Evolutionary conservation across 2,329 filamentous ascomycete genomes (phyloP), one percentile per base, ranked within the genome.

Genomic region (Tricladium varicosporioides): DNA sequence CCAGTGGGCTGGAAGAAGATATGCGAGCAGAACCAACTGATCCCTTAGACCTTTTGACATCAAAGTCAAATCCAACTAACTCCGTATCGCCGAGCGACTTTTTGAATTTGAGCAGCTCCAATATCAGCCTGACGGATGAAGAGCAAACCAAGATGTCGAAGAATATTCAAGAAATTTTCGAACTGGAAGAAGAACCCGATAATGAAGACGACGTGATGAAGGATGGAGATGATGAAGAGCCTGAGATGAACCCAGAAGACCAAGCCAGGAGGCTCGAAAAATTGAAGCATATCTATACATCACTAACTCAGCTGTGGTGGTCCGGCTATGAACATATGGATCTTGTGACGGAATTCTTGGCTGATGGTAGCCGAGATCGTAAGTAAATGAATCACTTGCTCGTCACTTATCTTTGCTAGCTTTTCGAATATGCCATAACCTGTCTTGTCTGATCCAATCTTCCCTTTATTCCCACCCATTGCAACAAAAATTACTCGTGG

Each of bases 311-410:
- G 15, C 69, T 78, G 3, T 78, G 76, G 70, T 68, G 72, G 33
- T 64, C 76, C 5, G 69, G 71, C 1, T 74, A 73, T 0, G 61
- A 70, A 8, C 72, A 77, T 0, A 70, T 85, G 14, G 77, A 80
- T 53, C 54, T 65, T 1, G 71, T 81, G 42, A 77, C 78, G 1
- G 76, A 83, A 66, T 79, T 77, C 56, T 66, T 85, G 0, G 83
- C 78, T 1, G 78, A 85, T 62, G 79, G 76, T 5, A 82, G 81
- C 61, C 75, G 83, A 65, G 76, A 81, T 66, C 76, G 81, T 83
- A 64, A 74, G 79, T 69, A 49, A 2, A 27, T 27, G 22, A 7
- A 27, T 27, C 7, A 7, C 22, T 27, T 27, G 4, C 22, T 27
- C 22, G 7, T 4, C 22, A 27, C 22, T n/a, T 51, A 52, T 60